Evolutionary conservation across 2,329 filamentous ascomycete species (phyloP), one percentile per base, ranked within the genome.

Genomic region (Ilyonectria sp.): DNA sequence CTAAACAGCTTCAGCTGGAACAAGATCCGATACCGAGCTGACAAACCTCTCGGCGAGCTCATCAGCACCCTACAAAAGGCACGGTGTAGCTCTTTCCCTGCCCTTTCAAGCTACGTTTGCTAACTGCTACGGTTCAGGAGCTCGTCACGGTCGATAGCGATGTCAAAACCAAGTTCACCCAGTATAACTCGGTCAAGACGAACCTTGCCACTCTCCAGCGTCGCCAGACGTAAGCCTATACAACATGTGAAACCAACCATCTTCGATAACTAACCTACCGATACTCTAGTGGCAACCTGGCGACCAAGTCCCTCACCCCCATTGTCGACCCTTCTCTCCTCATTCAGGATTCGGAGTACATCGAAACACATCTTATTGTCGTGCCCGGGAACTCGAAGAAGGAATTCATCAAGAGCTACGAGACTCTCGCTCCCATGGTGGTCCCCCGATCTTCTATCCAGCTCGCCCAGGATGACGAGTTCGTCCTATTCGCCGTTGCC

Each of bases 21-120:
- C 85, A 98, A 96, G 82, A 94, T 97, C 82, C 96, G 97, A 80
- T 99, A 98, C 82, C 91, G 96, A 76, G 92, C 93, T 69, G 96
- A 99, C 82, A 97, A 95, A 80, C 90, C 95, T 57, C 89, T 99
- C 68, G 88, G 90, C 63, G 95, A 98, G 78, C 86, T 98, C 67
- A 92, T 98, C 75, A 93, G 94, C 80, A 91, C 91, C 46, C 84
- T 99, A 65, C 94, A 97, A 79, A 98, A 97, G 90, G 94, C 94
- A 74, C 29, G 59, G n/a, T 54, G 7, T 23, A 23, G 31, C 29
- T 47, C 13, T 43, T 44, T 2, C 31, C n/a, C 21, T 29, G 21
- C 19, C 13, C 29, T 19, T 19, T 44, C 37, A 31, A 49, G 33
- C 56, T 37, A 35, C 61, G 17, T 17, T 58, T 44, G 33, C 65